phyloP scores from a whole-genome alignment of 2,329 filamentous ascomycete species.

The Penicillium sp. region DNA sequence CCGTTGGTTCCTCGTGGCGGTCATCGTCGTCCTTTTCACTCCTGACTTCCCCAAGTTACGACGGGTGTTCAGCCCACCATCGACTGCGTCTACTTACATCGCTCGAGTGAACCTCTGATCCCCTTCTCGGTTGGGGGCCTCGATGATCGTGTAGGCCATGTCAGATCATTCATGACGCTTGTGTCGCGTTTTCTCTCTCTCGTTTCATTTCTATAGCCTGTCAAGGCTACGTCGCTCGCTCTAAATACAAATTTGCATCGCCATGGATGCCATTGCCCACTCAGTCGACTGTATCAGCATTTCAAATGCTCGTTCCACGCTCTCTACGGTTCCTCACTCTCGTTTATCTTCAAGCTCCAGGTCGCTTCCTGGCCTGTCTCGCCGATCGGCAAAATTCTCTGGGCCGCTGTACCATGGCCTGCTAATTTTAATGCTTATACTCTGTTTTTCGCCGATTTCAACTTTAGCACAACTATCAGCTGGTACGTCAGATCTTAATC shows the following conservation, averaged over 20 bases:
- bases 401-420: slow-evolving; percentile 19
- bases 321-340: slow-evolving; percentile 6
- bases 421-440: slow-evolving; percentile 31
- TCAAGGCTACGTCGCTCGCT: slow-evolving; percentile 20
- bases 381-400: background rate
- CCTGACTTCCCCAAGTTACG: background rate
- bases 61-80: background rate
- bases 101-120: background rate
- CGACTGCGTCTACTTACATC: background rate
- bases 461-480: slow-evolving; percentile 18
- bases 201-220: slow-evolving; percentile 12
- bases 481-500: slow-evolving; percentile 1
- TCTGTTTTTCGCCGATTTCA: slow-evolving; percentile 22
- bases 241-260: slow-evolving; percentile 6
- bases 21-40: slow-evolving; percentile 4
- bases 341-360: slow-evolving; percentile 7
- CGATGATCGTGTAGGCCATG: slow-evolving; percentile 14
- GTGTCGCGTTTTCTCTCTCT: slow-evolving; percentile 9
- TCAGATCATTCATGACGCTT: slow-evolving; percentile 9
- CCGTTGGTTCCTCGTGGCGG: slow-evolving; percentile 8
- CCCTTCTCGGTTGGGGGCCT: background rate
- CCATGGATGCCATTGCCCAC: slow-evolving; percentile 12
- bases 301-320: slow-evolving; percentile 10
- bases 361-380: slow-evolving; percentile 10
- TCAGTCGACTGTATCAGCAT: slow-evolving; percentile 10